Evolutionary conservation across 2,329 filamentous ascomycete genomes (phyloP).

Genomic region (Calycina marina): DNA sequence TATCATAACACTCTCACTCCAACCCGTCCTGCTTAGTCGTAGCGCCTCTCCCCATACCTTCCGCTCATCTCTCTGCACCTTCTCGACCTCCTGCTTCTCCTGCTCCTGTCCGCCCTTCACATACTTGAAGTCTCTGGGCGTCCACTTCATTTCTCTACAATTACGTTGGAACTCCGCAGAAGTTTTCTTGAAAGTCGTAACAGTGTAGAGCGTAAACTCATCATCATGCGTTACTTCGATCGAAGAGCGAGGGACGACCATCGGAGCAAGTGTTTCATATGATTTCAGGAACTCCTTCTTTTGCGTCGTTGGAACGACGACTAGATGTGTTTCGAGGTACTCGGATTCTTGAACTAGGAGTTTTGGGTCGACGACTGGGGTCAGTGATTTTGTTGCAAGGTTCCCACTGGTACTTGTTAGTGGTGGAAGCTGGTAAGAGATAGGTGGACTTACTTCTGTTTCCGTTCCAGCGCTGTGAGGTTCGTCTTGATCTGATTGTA

Average conservation of each 20-base stretch:
- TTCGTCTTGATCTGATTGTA: constrained; percentile 86
- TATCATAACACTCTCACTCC: constrained; percentile 90
- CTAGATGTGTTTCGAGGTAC: constrained; percentile 88
- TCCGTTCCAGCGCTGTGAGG: constrained; percentile 66
- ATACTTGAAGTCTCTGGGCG: constrained; percentile 86
- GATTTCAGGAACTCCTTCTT: constrained; percentile 79
- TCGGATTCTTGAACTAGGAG: constrained; percentile 80
- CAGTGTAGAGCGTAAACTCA: constrained; percentile 78
- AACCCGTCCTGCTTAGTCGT: constrained; percentile 75
- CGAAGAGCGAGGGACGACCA: constrained; percentile 88
- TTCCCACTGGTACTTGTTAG: constrained; percentile 51
- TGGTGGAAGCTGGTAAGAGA: too few species aligned
- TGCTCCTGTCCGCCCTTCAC: constrained; percentile 80
- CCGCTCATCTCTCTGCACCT: constrained; percentile 69
- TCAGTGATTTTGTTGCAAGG: constrained; percentile 82
- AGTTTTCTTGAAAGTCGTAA: constrained; percentile 89
- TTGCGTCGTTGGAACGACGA: constrained; percentile 68
- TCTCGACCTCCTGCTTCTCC: constrained; percentile 75
- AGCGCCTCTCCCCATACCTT: constrained; percentile 89
- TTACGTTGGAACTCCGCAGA: constrained; percentile 80
- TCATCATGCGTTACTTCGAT: constrained; percentile 69
- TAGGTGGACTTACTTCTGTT: constrained; percentile 74
- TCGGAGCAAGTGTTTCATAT: constrained; percentile 78
- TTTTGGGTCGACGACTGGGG: constrained; percentile 71
- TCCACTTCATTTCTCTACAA: constrained; percentile 86